Conservation (phyloP, 352 stramenopile genomes). For the Pythium dissimile region DNA sequence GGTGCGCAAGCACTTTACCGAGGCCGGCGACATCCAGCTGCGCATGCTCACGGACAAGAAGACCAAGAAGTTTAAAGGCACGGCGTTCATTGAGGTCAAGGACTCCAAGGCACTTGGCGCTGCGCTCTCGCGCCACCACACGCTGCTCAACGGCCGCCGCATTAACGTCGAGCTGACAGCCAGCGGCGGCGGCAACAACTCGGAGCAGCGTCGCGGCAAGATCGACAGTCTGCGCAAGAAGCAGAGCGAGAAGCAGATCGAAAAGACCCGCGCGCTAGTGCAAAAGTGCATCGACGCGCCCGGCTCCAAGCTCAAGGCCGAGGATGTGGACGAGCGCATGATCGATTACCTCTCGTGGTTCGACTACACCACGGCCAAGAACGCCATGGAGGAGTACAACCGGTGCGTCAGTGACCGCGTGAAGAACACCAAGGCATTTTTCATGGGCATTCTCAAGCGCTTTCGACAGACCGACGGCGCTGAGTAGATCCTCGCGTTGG, state of each 20-base stretch:
- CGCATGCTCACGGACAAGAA: constrained; percentile 85
- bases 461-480: constrained; percentile 78
- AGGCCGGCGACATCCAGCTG: constrained; percentile 72
- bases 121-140: constrained; percentile 76
- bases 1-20: constrained; percentile 65
- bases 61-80: constrained; percentile 81
- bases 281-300: constrained; percentile 75
- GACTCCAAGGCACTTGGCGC: constrained; percentile 80
- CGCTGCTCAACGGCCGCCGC: constrained; percentile 68
- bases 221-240: constrained; percentile 75
- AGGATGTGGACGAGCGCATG: constrained; percentile 86
- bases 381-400: constrained; percentile 78
- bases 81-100: constrained; percentile 82
- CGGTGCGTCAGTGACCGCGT: constrained; percentile 66
- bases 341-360: constrained; percentile 88
- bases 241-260: constrained; percentile 77
- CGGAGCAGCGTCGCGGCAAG: constrained; percentile 63
- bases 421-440: constrained; percentile 84
- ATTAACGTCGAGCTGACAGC: constrained; percentile 88
- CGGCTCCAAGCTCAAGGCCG: constrained; percentile 65
- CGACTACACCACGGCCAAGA: constrained; percentile 86
- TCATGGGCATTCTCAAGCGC: constrained; percentile 89
- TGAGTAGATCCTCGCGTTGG: constrained; percentile 33
- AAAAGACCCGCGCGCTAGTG: constrained; percentile 78
- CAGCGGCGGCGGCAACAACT: constrained; percentile 80